Base-by-base conservation (phyloP, 169 alveolate species). In the Eimeria necatrix region DNA sequence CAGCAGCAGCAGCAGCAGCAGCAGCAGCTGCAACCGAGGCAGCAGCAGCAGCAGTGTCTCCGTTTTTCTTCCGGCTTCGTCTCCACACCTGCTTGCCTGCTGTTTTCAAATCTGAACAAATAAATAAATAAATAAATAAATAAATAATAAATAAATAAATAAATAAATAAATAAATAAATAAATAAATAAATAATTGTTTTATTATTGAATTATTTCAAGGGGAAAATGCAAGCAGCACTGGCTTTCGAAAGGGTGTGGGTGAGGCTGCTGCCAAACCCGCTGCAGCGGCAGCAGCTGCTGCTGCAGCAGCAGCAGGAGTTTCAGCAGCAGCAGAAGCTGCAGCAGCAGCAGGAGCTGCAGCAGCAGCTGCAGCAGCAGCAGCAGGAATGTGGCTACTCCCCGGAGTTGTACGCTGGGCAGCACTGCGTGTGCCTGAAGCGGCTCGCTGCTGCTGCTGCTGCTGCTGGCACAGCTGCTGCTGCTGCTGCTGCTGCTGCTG, bases 371-470 rank as follows among this genome's bases (percentile, higher is more conserved):
- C 68, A 14, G 68, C 78, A 9, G 22, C 78, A 68, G 78, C 78
- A 68, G 68, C 68, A 56, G 68, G 22, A 56, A 32, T 32, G 41
- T 32, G 41, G 3, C 41, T 32, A 32, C 41, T 32, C 41, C 41
- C 41, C 41, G 3, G 41, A 32, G 41, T 2, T 32, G 41, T 32
- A 32, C 41, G 41, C 41, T 32, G 41, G 78, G 78, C 46, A 68
- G 78, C 78, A 68, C 12, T 68, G 78, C 78, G 78, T 14, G 41
- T 68, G 78, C 78, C 32, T 68, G 78, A 10, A 68, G 9, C n/a
- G 78, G n/a, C 78, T 24, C 32, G 41, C 32, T n/a, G n/a, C 78
- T 16, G 78, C 12, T 12, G 78, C 12, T n/a, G 46, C 9, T 7
- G 9, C n/a, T 68, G 41, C 41, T 32, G 41, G 41, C 41, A 32